Base-by-base conservation (phyloP, 345 rosid species). In the Dipteronia dyeriana region DNA sequence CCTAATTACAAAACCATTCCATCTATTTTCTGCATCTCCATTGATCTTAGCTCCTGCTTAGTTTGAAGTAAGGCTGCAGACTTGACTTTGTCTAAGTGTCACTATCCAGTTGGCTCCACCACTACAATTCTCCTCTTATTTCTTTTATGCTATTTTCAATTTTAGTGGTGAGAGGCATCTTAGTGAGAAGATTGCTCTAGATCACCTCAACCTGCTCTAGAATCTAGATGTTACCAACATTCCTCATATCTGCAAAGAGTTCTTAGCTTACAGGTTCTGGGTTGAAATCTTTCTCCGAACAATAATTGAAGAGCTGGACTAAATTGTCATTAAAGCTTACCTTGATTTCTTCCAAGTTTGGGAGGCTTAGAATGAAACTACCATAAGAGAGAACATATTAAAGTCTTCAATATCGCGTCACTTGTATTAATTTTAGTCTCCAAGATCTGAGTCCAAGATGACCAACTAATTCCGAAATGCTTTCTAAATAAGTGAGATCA, bases 71-170 rank as follows among this genome's bases (percentile, higher is more conserved):
- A 61, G 68, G 68, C 23, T 25, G 76, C 41, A 73, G 68, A 45
- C 57, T 73, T 22, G 43, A 25, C 41, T 45, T 74, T 26, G 70
- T 77, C 23, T 65, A 60, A 49, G 41, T 9, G 60, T 79, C 70
- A 63, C 81, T 77, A 51, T 70, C 11, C 70, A 77, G 65, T 72
- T 66, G 69, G 57, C 72, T 79, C 87, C 87, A 84, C 87, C 87
- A 84, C 59, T 66, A 75, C 73, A 62, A 71, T 74, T 77, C 81
- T 53, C 85, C 83, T 77, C 78, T 82, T 60, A 82, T 77, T 79
- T 84, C 85, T 65, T 54, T 69, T 14, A 79, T 43, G 49, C 62
- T 43, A 2, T 63, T 45, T 66, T 56, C 69, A 60, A 71, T 75
- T 53, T 71, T 25, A 54, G 71, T 53, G 25, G 47, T 71, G 31